Conservation (phyloP, 495 filamentous ascomycete species). For the Aspergillus haitiensis region DNA sequence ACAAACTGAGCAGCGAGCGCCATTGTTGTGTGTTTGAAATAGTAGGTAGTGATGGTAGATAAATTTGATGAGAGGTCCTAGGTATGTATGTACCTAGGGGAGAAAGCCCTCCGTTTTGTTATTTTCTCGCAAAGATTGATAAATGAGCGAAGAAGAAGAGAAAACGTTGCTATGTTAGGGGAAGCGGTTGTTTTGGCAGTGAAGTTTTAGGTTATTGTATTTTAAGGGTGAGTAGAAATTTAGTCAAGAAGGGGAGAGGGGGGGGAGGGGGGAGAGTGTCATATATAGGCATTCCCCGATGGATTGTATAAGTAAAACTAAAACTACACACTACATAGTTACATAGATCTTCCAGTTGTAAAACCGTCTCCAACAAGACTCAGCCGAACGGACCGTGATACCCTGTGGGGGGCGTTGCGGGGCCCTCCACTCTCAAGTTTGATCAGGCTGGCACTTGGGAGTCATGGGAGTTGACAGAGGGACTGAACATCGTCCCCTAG, state of each 20-base stretch:
- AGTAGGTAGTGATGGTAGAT: neutral
- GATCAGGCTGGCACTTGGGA: neutral
- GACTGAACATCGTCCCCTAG: neutral
- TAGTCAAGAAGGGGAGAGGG: too few relatives aligned
- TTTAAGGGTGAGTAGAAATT: too few relatives aligned
- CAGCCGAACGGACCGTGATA: constrained; percentile 15
- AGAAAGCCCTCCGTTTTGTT: too few relatives aligned
- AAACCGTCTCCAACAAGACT: neutral
- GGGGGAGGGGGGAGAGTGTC: too few relatives aligned
- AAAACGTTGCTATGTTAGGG: too few relatives aligned
- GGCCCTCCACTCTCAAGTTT: constrained; percentile 1
- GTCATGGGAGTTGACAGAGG: constrained; percentile 6
- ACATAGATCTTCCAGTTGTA: neutral
- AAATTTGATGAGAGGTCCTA: neutral
- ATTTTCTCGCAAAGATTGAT: too few relatives aligned
- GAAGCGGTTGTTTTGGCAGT: too few relatives aligned
- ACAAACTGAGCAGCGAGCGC: constrained; percentile 32
- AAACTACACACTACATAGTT: neutral
- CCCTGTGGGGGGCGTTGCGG: constrained; percentile 11
- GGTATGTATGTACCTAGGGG: too few relatives aligned
- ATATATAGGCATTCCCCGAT: too few relatives aligned
- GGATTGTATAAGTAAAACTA: too few relatives aligned
- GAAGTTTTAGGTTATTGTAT: too few relatives aligned
- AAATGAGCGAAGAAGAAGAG: too few relatives aligned
- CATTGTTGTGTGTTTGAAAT: constrained; percentile 26